phyloP scores from a whole-genome alignment of 2,329 filamentous ascomycete genomes.

The Fusarium acutatum region DNA sequence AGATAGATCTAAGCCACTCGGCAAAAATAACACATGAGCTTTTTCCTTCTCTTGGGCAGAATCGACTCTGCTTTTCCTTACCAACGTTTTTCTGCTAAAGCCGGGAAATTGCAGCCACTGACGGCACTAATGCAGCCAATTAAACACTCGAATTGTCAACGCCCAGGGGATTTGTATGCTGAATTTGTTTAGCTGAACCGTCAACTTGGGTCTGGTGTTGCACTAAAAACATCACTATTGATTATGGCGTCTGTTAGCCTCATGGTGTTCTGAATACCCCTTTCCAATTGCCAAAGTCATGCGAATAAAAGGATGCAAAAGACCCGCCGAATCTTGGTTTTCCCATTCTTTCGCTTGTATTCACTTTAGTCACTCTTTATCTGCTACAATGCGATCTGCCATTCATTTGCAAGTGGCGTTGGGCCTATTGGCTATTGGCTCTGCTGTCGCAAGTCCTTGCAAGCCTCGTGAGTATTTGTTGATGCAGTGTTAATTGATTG shows the following conservation, averaged over 20 bases:
- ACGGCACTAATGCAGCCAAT: not conserved
- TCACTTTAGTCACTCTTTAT: not conserved
- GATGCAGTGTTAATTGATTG: not conserved
- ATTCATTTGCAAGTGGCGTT: not conserved
- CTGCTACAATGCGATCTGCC: not conserved
- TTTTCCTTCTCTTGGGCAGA: too few relatives aligned
- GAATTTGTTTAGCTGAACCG: not conserved
- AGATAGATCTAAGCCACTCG: not conserved
- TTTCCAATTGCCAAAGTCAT: not conserved
- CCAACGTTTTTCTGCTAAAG: not conserved
- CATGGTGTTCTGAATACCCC: not conserved
- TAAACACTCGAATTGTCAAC: accelerated
- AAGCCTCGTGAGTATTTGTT: not conserved
- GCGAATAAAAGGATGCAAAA: not conserved
- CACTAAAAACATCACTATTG: not conserved
- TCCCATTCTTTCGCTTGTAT: not conserved
- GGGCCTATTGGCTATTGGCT: not conserved
- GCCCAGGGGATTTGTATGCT: not conserved
- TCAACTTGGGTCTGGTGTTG: not conserved
- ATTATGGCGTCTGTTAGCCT: not conserved
- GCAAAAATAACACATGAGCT: too few relatives aligned
- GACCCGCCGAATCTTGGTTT: accelerated
- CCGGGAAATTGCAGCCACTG: not conserved
- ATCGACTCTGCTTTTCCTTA: too few relatives aligned
- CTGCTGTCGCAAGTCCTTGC: not conserved